Conservation (phyloP, 805 yeast species). For the Lachancea nothofagi region DNA sequence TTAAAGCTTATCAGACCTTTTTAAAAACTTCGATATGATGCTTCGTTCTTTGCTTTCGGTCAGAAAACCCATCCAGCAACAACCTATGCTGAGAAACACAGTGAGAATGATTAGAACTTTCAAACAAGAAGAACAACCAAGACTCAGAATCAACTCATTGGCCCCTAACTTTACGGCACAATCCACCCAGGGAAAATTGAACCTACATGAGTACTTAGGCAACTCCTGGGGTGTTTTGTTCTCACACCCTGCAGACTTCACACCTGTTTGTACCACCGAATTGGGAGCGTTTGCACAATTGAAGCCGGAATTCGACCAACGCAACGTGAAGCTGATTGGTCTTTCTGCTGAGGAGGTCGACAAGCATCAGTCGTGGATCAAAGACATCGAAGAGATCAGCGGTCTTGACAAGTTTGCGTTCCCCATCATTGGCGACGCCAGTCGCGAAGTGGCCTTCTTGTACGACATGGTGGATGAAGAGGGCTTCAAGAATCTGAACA, state of each 20-base stretch:
- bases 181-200: constrained; percentile 75
- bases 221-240: constrained; percentile 83
- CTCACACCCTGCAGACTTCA: constrained; percentile 94
- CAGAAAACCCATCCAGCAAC: constrained; percentile 20
- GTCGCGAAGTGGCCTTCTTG: constrained; percentile 75
- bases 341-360: constrained; percentile 80
- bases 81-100: constrained; percentile 20
- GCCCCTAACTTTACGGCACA: constrained; percentile 88
- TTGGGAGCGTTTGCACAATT: constrained; percentile 88
- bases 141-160: constrained; percentile 67
- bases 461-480: constrained; percentile 87
- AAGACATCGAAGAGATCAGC: constrained; percentile 83
- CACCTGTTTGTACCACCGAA: constrained; percentile 96
- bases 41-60: constrained; percentile 28
- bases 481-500: constrained; percentile 66
- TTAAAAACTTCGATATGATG: constrained; percentile 19
- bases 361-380: constrained; percentile 79
- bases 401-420: constrained; percentile 66
- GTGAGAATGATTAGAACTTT: constrained; percentile 40
- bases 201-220: constrained; percentile 83
- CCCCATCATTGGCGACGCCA: constrained; percentile 88
- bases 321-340: constrained; percentile 85
- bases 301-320: constrained; percentile 80
- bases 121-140: constrained; percentile 50
- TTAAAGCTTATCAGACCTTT: too few relatives aligned